Evolutionary conservation across 768 basidiomycete genomes (phyloP).

Genomic region (Nidularia pulvinata): DNA sequence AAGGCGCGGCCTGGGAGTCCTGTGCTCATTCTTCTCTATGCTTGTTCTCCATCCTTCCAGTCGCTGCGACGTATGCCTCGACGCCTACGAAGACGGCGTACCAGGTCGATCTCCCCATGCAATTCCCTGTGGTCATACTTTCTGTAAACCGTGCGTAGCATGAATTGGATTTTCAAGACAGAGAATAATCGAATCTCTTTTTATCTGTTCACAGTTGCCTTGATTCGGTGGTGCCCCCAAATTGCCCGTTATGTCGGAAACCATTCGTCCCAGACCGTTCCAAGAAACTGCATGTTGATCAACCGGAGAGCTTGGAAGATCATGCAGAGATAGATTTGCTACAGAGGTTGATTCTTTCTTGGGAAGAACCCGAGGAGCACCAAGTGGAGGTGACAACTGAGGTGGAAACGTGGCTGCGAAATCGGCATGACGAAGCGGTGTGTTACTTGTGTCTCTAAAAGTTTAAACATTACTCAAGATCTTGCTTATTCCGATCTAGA

Average conservation of each 20-base stretch:
- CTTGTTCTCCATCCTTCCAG: constrained; percentile 62
- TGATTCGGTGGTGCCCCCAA: constrained; percentile 41
- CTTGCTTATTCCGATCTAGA: constrained; percentile 6
- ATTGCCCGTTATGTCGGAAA: constrained; percentile 71
- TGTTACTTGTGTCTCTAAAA: constrained; percentile 13
- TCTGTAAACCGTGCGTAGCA: constrained; percentile 52
- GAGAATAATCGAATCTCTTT: not conserved
- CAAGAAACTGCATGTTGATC: constrained; percentile 70
- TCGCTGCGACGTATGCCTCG: constrained; percentile 67
- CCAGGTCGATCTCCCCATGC: constrained; percentile 51
- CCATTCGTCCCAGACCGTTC: constrained; percentile 52
- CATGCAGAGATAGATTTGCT: constrained; percentile 32
- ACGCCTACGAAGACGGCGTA: constrained; percentile 48
- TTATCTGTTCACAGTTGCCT: constrained; percentile 46
- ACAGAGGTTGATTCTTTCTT: constrained; percentile 31
- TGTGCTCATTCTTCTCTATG: constrained; percentile 7
- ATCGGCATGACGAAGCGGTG: constrained; percentile 36
- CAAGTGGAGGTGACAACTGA: constrained; percentile 37
- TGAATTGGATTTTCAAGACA: not conserved
- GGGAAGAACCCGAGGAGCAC: constrained; percentile 36
- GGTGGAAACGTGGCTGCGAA: constrained; percentile 49
- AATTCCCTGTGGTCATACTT: constrained; percentile 68
- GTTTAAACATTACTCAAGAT: constrained; percentile 8
- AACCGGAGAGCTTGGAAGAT: constrained; percentile 31
- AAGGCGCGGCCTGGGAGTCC: too few species aligned